Conservation (phyloP, 495 filamentous ascomycete genomes). For the Penicillium roqueforti region DNA sequence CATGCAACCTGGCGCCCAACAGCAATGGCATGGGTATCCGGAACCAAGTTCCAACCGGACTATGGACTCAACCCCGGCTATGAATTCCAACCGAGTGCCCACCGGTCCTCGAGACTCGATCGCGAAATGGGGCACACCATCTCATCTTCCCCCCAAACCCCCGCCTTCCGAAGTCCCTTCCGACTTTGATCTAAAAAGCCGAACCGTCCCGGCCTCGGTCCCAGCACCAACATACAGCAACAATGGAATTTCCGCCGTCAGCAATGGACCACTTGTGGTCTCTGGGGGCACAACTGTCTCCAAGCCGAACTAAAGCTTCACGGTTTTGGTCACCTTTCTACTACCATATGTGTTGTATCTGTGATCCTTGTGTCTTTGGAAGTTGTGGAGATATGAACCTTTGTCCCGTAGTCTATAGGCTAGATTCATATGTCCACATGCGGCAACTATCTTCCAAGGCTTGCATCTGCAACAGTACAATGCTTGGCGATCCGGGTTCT, state of each 20-base stretch:
- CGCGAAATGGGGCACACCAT: slow-evolving; percentile 53
- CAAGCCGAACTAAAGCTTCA: slow-evolving; percentile 23
- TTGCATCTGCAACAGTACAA: slow-evolving; percentile 18
- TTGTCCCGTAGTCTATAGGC: background rate
- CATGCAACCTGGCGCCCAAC: slow-evolving; percentile 22
- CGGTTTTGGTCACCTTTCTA: background rate
- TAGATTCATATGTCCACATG: slow-evolving; percentile 1
- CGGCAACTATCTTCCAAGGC: background rate
- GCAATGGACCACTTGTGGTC: slow-evolving; percentile 42
- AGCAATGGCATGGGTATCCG: slow-evolving; percentile 35
- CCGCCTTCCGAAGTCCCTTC: slow-evolving; percentile 50
- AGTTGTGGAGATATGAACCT: background rate
- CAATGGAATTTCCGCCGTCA: slow-evolving; percentile 21
- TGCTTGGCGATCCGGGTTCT: slow-evolving; percentile 12
- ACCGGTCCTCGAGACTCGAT: slow-evolving; percentile 37
- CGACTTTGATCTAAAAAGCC: slow-evolving; percentile 39
- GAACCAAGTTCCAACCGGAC: slow-evolving; percentile 23
- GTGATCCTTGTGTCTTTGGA: background rate
- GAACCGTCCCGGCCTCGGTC: slow-evolving; percentile 19
- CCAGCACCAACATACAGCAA: slow-evolving; percentile 21
- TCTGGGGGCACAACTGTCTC: slow-evolving; percentile 32
- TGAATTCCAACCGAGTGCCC: slow-evolving; percentile 17
- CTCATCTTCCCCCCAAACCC: slow-evolving; percentile 52
- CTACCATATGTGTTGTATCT: background rate
- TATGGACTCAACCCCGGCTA: slow-evolving; percentile 1